Evolutionary conservation across 1,284 basidiomycete genomes (phyloP), one percentile per base, ranked within the genome.

Genomic region (Cryptococcus sp.): DNA sequence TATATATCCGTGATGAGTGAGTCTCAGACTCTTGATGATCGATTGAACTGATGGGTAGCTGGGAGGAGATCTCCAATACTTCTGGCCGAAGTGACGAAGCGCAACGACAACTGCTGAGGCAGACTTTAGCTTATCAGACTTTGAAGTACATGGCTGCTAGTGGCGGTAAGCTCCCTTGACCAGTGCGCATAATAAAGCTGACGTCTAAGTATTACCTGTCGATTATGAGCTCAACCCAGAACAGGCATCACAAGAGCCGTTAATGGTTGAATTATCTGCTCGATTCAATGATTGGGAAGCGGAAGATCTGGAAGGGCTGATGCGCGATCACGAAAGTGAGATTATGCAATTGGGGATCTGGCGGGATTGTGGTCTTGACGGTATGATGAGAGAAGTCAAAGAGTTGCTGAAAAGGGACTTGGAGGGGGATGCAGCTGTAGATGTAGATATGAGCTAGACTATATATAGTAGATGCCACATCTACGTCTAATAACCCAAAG

Each of bases 1-100:
- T 93, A 44, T 93, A 89, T 65, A 79, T 88, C 41, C 83, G 88
- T 49, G 91, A 97, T 69, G 84, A 96, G 89, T 93, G 68, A 63
- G 84, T 39, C 34, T 21, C 1, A 31, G 19, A 4, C 31, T 25
- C 10, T 39, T n/a, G 16, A 21, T 49, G 24, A 28, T 18, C 16
- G 2, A 28, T 32, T 24, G 16, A 14, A 13, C 45, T 42, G 19
- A 16, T 36, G 19, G 9, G 2, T 40, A 70, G 69, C 59, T 74
- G 72, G 72, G 53, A 46, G 14, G 49, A 45, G 11, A 60, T 74
- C 24, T 53, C 69, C 4, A 63, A 66, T 43, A 74, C 72, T 1
- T 45, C 63, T 4, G 70, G 72, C 1, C 56, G 70, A 41, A 70
- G 67, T 54, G 72, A 74, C 52, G 64, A 72, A 52, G 59, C 58